phyloP scores from a whole-genome alignment of 2,329 filamentous ascomycete genomes.

The Colletotrichum brevisporum region DNA sequence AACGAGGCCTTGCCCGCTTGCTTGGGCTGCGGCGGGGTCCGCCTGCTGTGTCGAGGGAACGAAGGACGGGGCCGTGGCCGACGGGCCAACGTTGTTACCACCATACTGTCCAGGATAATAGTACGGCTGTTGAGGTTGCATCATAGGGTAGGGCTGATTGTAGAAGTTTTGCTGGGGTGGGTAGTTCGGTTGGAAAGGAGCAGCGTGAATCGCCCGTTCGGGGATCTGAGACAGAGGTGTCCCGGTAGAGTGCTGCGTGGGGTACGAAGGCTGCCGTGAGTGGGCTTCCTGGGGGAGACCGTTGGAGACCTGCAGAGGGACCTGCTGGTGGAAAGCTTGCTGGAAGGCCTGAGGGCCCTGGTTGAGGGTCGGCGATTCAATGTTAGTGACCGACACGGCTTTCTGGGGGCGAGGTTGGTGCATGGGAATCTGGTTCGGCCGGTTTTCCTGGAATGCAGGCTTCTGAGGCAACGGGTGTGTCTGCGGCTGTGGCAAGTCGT shows the following conservation, averaged over 20 bases:
- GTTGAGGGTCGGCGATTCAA: constrained; percentile 81
- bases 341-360: constrained; percentile 84
- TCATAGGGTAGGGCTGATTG: constrained; percentile 69
- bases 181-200: constrained; percentile 87
- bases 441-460: constrained; percentile 70
- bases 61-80: constrained; percentile 66
- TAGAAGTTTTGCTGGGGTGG: constrained; percentile 72
- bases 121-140: constrained; percentile 67
- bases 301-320: constrained; percentile 80
- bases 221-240: constrained; percentile 94
- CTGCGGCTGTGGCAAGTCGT: constrained; percentile 70
- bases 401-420: constrained; percentile 97
- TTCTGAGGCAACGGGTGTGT: constrained; percentile 71
- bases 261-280: constrained; percentile 76
- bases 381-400: constrained; percentile 90
- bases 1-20: constrained; percentile 65
- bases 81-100: constrained; percentile 47
- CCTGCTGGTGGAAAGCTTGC: constrained; percentile 93
- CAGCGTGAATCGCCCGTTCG: constrained; percentile 91
- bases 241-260: constrained; percentile 78
- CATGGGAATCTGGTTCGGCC: constrained; percentile 75
- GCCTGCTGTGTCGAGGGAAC: constrained; percentile 67
- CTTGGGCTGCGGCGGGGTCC: constrained; percentile 50
- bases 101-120: constrained; percentile 61
- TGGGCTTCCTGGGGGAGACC: constrained; percentile 73